Evolutionary conservation across 768 basidiomycete genomes (phyloP).

Genomic region (Cystobasidium ongulense): DNA sequence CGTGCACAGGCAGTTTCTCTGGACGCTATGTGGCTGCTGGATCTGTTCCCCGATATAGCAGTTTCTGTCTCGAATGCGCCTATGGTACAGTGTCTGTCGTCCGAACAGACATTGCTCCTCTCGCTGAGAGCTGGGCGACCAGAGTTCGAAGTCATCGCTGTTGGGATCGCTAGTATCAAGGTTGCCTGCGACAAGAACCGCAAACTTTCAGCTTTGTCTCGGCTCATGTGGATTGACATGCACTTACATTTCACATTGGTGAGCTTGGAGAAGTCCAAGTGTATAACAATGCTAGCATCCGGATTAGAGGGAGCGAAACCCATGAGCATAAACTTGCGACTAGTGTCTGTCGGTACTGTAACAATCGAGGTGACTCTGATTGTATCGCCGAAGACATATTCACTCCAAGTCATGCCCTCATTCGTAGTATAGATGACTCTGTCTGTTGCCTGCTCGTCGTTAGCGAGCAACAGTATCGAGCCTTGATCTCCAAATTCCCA

Average conservation of each 20-base stretch:
- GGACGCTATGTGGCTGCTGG: constrained; percentile 54
- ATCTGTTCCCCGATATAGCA: constrained; percentile 71
- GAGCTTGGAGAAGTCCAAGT: constrained; percentile 78
- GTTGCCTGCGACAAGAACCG: constrained; percentile 52
- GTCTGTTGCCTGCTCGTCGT: constrained; percentile 89
- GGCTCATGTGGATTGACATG: too few species aligned
- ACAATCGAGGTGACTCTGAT: constrained; percentile 68
- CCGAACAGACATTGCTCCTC: constrained; percentile 84
- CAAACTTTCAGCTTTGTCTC: neutral
- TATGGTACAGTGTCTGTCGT: constrained; percentile 82
- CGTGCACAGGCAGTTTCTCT: constrained; percentile 65
- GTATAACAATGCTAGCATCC: constrained; percentile 58
- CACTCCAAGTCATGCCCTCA: constrained; percentile 77
- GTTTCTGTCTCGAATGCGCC: constrained; percentile 65
- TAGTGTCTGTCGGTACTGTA: constrained; percentile 82
- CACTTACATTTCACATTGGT: constrained; percentile 68
- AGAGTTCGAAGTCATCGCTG: constrained; percentile 89
- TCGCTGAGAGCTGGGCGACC: constrained; percentile 90
- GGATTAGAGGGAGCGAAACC: constrained; percentile 54
- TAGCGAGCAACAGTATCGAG: constrained; percentile 81
- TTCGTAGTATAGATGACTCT: constrained; percentile 80
- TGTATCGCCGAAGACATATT: constrained; percentile 73
- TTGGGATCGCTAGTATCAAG: constrained; percentile 56
- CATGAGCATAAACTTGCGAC: constrained; percentile 78
- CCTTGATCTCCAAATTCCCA: constrained; percentile 99